Percentiles rank a stretch among this genome's conserved stretches.
phyloP scores from a whole-genome alignment of 192 early-diverging fungal species.

The Phlyctochytrium planicorne region DNA sequence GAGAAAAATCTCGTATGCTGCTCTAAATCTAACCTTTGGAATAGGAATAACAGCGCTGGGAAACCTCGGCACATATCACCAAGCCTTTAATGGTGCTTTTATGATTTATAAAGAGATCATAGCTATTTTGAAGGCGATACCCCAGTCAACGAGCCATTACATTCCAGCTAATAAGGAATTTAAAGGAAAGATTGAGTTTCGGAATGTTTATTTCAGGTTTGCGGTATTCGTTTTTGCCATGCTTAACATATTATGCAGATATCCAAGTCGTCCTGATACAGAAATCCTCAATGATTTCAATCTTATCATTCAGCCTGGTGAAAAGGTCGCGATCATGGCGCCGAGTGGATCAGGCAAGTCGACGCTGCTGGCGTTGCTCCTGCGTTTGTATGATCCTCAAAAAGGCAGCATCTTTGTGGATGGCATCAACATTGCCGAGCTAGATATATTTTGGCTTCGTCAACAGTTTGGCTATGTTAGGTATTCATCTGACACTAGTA shows the following conservation, averaged over 20 bases:
- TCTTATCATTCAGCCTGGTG: background rate
- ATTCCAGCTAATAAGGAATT: background rate
- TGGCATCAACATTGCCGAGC: constrained; percentile 16
- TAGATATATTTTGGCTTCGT: constrained; percentile 72
- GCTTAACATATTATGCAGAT: background rate
- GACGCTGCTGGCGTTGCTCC: constrained; percentile 43
- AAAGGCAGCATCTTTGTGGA: constrained; percentile 55
- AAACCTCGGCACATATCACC: background rate
- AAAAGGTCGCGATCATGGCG: constrained; percentile 73
- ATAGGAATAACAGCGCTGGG: background rate
- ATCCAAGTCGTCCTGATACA: constrained; percentile 8
- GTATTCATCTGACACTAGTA: too few species aligned
- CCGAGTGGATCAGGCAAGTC: constrained; percentile 80
- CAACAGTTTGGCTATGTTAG: constrained; percentile 77
- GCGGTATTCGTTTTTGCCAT: background rate
- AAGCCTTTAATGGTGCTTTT: background rate
- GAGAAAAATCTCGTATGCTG: too few species aligned
- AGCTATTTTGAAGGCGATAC: background rate
- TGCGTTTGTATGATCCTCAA: constrained; percentile 77
- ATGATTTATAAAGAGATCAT: background rate
- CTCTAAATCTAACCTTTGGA: too few species aligned
- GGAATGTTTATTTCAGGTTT: background rate
- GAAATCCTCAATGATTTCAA: constrained; percentile 8
- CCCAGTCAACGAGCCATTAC: background rate
- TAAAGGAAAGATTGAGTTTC: constrained; percentile 1